phyloP scores from a whole-genome alignment of 352 stramenopile genomes.

The Saprolegnia diclina region DNA sequence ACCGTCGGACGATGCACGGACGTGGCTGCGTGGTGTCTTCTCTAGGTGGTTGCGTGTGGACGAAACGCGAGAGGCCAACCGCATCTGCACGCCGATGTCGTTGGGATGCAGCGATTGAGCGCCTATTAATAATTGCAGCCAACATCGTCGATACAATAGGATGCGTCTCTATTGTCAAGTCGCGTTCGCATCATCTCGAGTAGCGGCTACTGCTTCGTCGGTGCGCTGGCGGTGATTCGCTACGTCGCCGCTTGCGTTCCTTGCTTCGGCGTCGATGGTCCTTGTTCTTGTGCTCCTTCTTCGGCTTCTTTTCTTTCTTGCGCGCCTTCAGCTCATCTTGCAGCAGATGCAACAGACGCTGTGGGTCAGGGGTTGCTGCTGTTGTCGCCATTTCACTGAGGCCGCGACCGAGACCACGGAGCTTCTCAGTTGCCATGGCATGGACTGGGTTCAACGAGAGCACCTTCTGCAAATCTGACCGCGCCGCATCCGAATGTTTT shows the following conservation, averaged over 20 bases:
- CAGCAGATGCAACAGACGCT: constrained; percentile 15
- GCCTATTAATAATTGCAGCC: too few species aligned
- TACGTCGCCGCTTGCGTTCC: neutral
- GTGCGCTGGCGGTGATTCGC: neutral
- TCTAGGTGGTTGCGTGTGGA: too few species aligned
- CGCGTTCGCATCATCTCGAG: neutral
- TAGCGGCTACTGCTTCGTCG: neutral
- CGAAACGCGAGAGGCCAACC: too few species aligned
- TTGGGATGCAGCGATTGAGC: too few species aligned
- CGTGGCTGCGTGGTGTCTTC: too few species aligned
- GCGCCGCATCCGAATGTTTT: constrained; percentile 7
- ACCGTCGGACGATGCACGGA: too few species aligned
- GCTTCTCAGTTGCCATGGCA: neutral
- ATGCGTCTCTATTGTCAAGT: too few species aligned
- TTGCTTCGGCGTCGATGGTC: neutral
- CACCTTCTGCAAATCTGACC: constrained; percentile 6
- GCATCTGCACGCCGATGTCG: too few species aligned
- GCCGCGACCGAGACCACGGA: neutral
- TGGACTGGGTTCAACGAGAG: constrained; percentile 6
- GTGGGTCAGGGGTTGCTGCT: neutral
- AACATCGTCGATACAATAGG: too few species aligned
- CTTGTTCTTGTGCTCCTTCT: constrained; percentile 20
- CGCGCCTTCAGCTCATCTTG: neutral
- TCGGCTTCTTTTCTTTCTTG: constrained; percentile 24
- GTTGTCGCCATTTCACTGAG: neutral